phyloP scores from a whole-genome alignment of 2,329 filamentous ascomycete species.

The Metarhizium rileyi region DNA sequence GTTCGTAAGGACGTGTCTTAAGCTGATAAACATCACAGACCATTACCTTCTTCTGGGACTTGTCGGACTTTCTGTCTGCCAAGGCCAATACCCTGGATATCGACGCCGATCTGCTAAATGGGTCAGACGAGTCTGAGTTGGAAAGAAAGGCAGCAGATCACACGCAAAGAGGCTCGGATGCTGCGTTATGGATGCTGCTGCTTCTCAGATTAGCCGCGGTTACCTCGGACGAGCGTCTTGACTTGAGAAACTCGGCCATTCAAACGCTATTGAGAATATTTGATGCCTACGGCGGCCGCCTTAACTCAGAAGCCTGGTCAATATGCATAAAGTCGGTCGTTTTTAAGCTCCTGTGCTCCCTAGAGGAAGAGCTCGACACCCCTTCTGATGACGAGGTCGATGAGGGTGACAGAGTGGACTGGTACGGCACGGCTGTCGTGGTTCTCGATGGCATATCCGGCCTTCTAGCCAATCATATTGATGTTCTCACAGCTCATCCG shows the following conservation, averaged over 20 bases:
- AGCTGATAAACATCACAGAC: conserved; percentile 39
- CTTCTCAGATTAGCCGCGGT: conserved; percentile 62
- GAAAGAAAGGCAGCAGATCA: conserved; percentile 48
- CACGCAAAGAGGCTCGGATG: conserved; percentile 51
- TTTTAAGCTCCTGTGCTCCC: conserved; percentile 64
- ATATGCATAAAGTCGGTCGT: conserved; percentile 73
- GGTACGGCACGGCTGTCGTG: conserved; percentile 66
- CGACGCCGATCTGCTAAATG: conserved; percentile 44
- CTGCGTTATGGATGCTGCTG: conserved; percentile 71
- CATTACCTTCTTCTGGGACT: conserved; percentile 90
- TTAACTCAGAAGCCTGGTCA: conserved; percentile 72
- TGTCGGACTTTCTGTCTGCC: conserved; percentile 74
- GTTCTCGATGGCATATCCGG: conserved; percentile 64
- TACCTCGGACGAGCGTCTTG: conserved; percentile 60
- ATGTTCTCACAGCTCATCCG: conserved; percentile 54
- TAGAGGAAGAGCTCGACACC: conserved; percentile 46
- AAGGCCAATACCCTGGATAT: conserved; percentile 49
- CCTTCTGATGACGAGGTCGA: conserved; percentile 28
- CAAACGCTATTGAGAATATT: conserved; percentile 88
- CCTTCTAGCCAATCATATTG: conserved; percentile 67
- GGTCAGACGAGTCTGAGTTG: conserved; percentile 40
- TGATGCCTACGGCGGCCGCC: conserved; percentile 76
- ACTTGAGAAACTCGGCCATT: conserved; percentile 77
- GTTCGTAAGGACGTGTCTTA: not conserved
- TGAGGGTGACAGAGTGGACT: conserved; percentile 42